Base-by-base conservation (phyloP, 139 green algal genomes). In the Chlamydomonas sp. region DNA sequence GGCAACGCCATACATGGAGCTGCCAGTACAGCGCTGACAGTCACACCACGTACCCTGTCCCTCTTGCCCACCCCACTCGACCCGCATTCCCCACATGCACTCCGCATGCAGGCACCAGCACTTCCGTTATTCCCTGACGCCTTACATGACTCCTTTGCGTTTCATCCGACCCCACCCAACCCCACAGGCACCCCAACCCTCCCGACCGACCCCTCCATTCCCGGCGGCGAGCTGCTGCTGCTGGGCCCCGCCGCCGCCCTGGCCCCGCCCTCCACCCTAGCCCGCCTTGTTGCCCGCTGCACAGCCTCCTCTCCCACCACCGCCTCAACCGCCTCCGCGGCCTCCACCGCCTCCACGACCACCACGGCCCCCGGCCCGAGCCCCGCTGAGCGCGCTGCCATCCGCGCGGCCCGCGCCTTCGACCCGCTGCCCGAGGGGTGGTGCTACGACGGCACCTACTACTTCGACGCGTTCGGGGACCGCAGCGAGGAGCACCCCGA, bases 391-490 rank as follows among this genome's bases (percentile, higher is more conserved):
- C 83, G 83, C 2, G 62, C 87, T 10, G 83, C 66, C 6, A 87
- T 93, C 72, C 64, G 62, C 15, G 8, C 67, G 8, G 72, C 78
- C 16, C 85, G 89, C 61, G 58, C 63, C 17, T 80, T 86, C 9
- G 88, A 91, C 57, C 79, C 85, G 57, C 85, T 93, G 71, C 91
- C 91, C 3, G 85, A 91, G 49, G 91, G 91, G 5, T 90, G 84
- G 82, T 90, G 57, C 78, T 93, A 88, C 82, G 79, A 90, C 83
- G 91, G 91, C 14, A 80, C 63, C 0, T 72, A 62, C 57, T 93
- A 89, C 85, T 81, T 85, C 15, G 88, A 92, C 64, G 80, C 79
- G 1, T 93, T 93, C 66, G 91, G 91, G 16, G 91, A 92, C 73
- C 49, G 75, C 3, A 66, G 58, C 0, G 7, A 60, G 72, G 64